These are phyloP conservation scores for Friedmanniomyces simplex DNA, from an alignment of 495 filamentous ascomycete species.

Conservation along the genomic window DNA sequence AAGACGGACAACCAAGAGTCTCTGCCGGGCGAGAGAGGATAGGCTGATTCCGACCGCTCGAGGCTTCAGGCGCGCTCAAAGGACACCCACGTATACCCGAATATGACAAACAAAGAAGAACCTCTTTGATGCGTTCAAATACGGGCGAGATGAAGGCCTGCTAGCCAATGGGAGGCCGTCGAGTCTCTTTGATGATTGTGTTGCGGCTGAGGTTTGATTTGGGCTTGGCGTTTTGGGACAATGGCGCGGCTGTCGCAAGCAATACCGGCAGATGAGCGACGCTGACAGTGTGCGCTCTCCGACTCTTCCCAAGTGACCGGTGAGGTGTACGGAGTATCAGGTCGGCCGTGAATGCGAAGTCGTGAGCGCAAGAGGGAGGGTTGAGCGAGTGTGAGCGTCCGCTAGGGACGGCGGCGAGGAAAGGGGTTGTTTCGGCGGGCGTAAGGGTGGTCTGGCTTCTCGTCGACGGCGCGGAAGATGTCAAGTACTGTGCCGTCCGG, in stretches of 20 bases:
- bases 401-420: background rate
- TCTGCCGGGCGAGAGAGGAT: background rate
- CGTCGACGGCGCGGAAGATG: slow-evolving; percentile 2
- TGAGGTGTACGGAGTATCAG: background rate
- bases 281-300: background rate
- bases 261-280: background rate
- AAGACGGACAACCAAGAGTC: background rate
- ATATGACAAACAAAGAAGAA: background rate
- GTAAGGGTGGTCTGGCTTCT: background rate
- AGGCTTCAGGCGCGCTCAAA: background rate
- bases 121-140: background rate
- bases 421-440: background rate
- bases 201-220: slow-evolving; percentile 2
- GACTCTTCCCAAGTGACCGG: background rate
- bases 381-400: slow-evolving; percentile 1
- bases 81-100: background rate
- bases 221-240: slow-evolving; percentile 2
- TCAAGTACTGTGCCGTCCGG: slow-evolving; percentile 1
- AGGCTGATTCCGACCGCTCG: background rate
- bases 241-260: background rate
- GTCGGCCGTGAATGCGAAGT: background rate
- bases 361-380: background rate
- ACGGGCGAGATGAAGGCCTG: background rate
- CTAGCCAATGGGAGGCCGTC: background rate
- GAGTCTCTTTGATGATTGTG: background rate